Conservation (phyloP, 1,284 basidiomycete species). For the Marasmius tenuissimus region DNA sequence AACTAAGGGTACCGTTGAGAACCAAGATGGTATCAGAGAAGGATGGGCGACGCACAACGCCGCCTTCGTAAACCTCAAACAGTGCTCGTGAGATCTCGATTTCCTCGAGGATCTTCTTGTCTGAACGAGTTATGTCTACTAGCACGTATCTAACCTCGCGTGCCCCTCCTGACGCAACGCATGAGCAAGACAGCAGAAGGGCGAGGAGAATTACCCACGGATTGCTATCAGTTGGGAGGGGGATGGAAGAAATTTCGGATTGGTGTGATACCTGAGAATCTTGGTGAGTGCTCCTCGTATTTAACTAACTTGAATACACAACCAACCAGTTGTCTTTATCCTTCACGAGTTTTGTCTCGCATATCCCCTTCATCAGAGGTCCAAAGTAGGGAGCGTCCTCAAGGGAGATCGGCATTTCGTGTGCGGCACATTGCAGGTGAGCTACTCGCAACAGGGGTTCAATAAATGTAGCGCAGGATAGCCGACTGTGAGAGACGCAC, state of each 20-base stretch:
- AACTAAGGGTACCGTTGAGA: constrained; percentile 45
- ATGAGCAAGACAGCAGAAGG: background rate
- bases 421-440: constrained; percentile 86
- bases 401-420: constrained; percentile 79
- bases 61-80: constrained; percentile 85
- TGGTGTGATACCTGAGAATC: constrained; percentile 71
- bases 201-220: constrained; percentile 36
- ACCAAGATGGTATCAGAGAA: background rate
- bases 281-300: too few species aligned
- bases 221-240: constrained; percentile 78
- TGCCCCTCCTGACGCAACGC: constrained; percentile 44
- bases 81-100: constrained; percentile 84
- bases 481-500: constrained; percentile 19
- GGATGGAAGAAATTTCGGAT: constrained; percentile 76
- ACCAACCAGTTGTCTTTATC: constrained; percentile 74
- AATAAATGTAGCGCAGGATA: background rate
- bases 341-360: constrained; percentile 51
- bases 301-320: background rate
- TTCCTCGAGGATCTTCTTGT: constrained; percentile 73
- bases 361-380: constrained; percentile 52
- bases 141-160: constrained; percentile 81
- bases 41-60: constrained; percentile 49
- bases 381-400: constrained; percentile 81
- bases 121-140: constrained; percentile 60
- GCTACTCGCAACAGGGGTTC: constrained; percentile 31